These are phyloP conservation scores for Stagonosporopsis chrysanthemi DNA, from an alignment of 2,329 filamentous ascomycete genomes.

Conservation along the genomic window DNA sequence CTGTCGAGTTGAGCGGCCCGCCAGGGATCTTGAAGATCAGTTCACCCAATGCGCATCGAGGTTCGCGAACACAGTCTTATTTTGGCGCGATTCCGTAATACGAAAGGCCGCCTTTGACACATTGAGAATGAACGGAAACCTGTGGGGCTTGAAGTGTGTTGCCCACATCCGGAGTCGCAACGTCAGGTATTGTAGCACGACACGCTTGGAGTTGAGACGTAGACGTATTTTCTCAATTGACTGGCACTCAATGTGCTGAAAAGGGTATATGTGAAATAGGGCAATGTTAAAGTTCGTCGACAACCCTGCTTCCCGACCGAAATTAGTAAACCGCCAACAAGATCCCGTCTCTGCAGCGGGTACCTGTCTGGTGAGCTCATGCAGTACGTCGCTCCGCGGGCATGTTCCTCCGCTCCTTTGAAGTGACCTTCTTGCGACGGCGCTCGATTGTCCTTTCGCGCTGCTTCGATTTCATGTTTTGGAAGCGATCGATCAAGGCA, in stretches of 20 bases:
- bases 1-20: slow-evolving; percentile 34
- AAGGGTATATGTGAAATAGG: slow-evolving; percentile 15
- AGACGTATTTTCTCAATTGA: background rate
- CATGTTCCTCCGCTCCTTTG: slow-evolving; percentile 78
- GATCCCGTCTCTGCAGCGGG: slow-evolving; percentile 20
- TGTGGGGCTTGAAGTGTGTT: slow-evolving; percentile 12
- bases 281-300: slow-evolving; percentile 13
- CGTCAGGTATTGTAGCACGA: background rate
- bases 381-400: slow-evolving; percentile 50
- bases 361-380: slow-evolving; percentile 27
- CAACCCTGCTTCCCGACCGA: slow-evolving; percentile 14
- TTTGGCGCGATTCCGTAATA: slow-evolving; percentile 21
- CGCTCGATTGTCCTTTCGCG: slow-evolving; percentile 85
- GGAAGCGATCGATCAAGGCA: slow-evolving; percentile 79
- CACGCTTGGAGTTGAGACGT: background rate
- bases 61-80: slow-evolving; percentile 21
- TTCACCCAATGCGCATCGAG: slow-evolving; percentile 38
- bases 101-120: slow-evolving; percentile 12
- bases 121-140: slow-evolving; percentile 13
- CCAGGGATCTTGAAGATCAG: slow-evolving; percentile 38
- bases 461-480: slow-evolving; percentile 83
- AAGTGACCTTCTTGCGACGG: slow-evolving; percentile 85
- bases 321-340: background rate
- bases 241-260: slow-evolving; percentile 4
- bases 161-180: slow-evolving; percentile 2